phyloP scores from a whole-genome alignment of 2,329 filamentous ascomycete species.

The Trichoderma citrinoviride region DNA sequence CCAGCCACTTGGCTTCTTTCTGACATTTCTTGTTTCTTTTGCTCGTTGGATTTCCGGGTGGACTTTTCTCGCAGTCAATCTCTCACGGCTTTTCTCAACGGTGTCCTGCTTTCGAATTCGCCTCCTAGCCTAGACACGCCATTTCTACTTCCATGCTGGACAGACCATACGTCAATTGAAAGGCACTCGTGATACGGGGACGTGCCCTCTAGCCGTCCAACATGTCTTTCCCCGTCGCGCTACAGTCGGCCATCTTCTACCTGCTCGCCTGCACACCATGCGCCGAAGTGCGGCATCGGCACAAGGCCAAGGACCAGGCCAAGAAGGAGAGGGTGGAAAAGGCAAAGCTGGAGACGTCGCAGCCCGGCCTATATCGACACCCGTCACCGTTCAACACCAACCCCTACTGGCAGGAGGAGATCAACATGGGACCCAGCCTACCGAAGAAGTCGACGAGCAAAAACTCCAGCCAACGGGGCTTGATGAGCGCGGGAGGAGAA shows the following conservation, averaged over 20 bases:
- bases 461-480: constrained; percentile 57
- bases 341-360: constrained; percentile 61
- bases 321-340: constrained; percentile 66
- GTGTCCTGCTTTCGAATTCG: constrained; percentile 1
- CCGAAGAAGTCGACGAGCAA: constrained; percentile 61
- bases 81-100: not conserved
- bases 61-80: not conserved
- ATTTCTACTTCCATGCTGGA: constrained; percentile 23
- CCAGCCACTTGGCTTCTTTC: constrained; percentile 2
- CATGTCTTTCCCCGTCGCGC: constrained; percentile 54
- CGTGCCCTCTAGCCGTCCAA: constrained; percentile 22
- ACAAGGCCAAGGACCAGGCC: constrained; percentile 68
- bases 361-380: constrained; percentile 74
- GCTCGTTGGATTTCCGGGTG: not conserved
- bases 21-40: not conserved
- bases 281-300: constrained; percentile 64
- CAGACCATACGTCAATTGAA: constrained; percentile 20
- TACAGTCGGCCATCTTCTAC: constrained; percentile 78
- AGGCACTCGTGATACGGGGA: constrained; percentile 18
- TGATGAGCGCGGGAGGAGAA: constrained; percentile 57
- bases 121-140: not conserved
- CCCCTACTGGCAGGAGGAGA: constrained; percentile 84
- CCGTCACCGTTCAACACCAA: constrained; percentile 83
- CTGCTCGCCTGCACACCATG: constrained; percentile 77
- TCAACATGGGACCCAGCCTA: constrained; percentile 72